Base-by-base conservation (phyloP, 768 basidiomycete species). In the Tylopilus felleus region DNA sequence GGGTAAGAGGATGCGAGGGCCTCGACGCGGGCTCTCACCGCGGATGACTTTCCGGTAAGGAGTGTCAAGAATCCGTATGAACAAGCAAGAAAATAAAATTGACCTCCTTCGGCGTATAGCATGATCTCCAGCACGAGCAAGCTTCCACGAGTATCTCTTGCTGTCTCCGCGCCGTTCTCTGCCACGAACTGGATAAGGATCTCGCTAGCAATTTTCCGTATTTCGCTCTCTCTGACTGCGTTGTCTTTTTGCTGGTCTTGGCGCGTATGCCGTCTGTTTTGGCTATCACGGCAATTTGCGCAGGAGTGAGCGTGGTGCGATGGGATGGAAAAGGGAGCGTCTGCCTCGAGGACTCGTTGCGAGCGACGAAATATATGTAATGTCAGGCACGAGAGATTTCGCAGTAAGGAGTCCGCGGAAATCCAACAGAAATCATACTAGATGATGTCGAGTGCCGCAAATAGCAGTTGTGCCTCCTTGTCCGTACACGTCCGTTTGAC, bases 401-500 rank as follows among this genome's bases (percentile, higher is more conserved):
- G 83, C 77, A 31, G 89, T 81, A 41, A 95, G 79, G 74, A 13
- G 9, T 19, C 14, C 27, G 41, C 1, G 5, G 29, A 21, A 38
- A 49, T 23, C 40, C 14, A 31, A 19, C 2, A 5, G 13, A 33
- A 42, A 74, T 7, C 83, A 38, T 69, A 94, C 93, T 98, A 94
- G 50, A 90, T 87, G 38, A 89, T 82, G 66, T 98, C 94, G 12
- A 96, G 77, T 7, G 90, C 90, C 0, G 92, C 92, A 73, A 95
- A 96, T 4, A 97, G 71, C 2, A 90, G 74, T 62, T 95, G 93
- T 0, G 94, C 94, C 58, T 97, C 92, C 42, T 93, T 90, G 60
- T 94, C 91, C 39, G 80, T 76, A 62, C 88, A 90, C 81, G 97
- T 93, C 3, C 88, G 85, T 65, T 89, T 87, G 23, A 95, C 77